phyloP scores from a whole-genome alignment of 2,329 filamentous ascomycete species.

The Monosporascus sp. region DNA sequence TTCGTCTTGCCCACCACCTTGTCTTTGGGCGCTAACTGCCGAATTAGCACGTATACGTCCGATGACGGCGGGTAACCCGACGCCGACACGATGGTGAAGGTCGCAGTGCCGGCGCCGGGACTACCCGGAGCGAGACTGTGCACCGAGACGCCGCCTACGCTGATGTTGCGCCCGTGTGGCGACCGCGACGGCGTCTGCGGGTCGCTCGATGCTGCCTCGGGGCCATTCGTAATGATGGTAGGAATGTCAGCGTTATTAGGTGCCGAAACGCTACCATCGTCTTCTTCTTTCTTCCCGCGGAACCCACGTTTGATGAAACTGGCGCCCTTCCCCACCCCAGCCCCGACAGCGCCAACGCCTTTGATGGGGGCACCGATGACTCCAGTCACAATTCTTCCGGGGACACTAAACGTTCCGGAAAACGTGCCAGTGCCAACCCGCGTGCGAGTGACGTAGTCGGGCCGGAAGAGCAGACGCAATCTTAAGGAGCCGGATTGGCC shows the following conservation, averaged over 20 bases:
- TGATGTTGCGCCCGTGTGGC: slow-evolving; percentile 48
- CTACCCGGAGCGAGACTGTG: slow-evolving; percentile 56
- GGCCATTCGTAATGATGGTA: slow-evolving; percentile 38
- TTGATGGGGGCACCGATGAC: slow-evolving; percentile 89
- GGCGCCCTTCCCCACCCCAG: slow-evolving; percentile 81
- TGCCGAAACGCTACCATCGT: slow-evolving; percentile 38
- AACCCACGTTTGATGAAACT: slow-evolving; percentile 86
- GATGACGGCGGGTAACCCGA: slow-evolving; percentile 69
- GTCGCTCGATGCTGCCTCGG: slow-evolving; percentile 27
- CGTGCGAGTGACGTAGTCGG: slow-evolving; percentile 80
- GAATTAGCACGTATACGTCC: slow-evolving; percentile 73
- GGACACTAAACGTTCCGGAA: slow-evolving; percentile 79
- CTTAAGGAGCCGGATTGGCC: slow-evolving; percentile 84
- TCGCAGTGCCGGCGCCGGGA: slow-evolving; percentile 67
- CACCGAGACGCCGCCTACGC: slow-evolving; percentile 60
- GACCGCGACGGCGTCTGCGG: slow-evolving; percentile 5
- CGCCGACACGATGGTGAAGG: slow-evolving; percentile 74
- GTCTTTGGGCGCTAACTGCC: slow-evolving; percentile 59
- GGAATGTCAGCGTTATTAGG: slow-evolving; percentile 36
- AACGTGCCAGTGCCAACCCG: slow-evolving; percentile 91
- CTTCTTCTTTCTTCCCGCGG: slow-evolving; percentile 62
- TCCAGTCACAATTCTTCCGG: slow-evolving; percentile 80
- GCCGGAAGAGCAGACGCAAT: slow-evolving; percentile 84
- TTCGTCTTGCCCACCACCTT: slow-evolving; percentile 92
- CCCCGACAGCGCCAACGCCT: slow-evolving; percentile 66